Evolutionary conservation across 2,329 filamentous ascomycete species (phyloP).

Genomic region (Podosphaera fusca): DNA sequence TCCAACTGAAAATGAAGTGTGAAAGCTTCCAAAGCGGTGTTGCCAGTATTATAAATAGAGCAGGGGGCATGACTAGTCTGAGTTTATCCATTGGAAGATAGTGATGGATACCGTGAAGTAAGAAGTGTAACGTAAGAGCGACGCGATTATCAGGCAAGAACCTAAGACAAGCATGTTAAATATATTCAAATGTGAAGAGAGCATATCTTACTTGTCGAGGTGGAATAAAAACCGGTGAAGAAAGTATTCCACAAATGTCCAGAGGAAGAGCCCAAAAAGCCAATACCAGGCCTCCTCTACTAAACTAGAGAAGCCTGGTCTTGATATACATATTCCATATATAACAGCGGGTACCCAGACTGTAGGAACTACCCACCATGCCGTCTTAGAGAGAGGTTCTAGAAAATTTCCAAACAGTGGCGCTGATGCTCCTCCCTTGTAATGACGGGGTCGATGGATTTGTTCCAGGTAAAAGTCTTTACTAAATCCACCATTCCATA

Average conservation of each 20-base stretch:
- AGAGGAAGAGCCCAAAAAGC: slow-evolving; percentile 48
- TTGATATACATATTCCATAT: slow-evolving; percentile 48
- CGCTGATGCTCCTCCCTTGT: slow-evolving; percentile 77
- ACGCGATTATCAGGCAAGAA: slow-evolving; percentile 79
- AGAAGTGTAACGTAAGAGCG: slow-evolving; percentile 69
- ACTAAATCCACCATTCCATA: slow-evolving; percentile 69
- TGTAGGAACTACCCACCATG: slow-evolving; percentile 75
- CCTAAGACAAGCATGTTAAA: slow-evolving; percentile 23
- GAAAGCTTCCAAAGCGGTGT: slow-evolving; percentile 83
- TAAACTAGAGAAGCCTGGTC: slow-evolving; percentile 30
- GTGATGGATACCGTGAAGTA: slow-evolving; percentile 91
- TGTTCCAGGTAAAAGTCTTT: slow-evolving; percentile 97
- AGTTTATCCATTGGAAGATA: slow-evolving; percentile 99
- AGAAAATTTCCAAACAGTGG: slow-evolving; percentile 94
- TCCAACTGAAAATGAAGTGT: slow-evolving; percentile 56
- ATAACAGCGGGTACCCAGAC: slow-evolving; percentile 64
- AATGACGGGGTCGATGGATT: slow-evolving; percentile 85
- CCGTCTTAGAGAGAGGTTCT: slow-evolving; percentile 87
- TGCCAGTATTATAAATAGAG: slow-evolving; percentile 64
- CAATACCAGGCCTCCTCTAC: slow-evolving; percentile 36
- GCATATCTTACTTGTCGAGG: slow-evolving; percentile 51
- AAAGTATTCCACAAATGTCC: slow-evolving; percentile 76
- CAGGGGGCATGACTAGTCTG: slow-evolving; percentile 87
- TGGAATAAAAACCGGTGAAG: slow-evolving; percentile 87
- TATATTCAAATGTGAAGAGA: background rate